phyloP scores from a whole-genome alignment of 305 asterid genomes.

The Solanum aculeatissimum region DNA sequence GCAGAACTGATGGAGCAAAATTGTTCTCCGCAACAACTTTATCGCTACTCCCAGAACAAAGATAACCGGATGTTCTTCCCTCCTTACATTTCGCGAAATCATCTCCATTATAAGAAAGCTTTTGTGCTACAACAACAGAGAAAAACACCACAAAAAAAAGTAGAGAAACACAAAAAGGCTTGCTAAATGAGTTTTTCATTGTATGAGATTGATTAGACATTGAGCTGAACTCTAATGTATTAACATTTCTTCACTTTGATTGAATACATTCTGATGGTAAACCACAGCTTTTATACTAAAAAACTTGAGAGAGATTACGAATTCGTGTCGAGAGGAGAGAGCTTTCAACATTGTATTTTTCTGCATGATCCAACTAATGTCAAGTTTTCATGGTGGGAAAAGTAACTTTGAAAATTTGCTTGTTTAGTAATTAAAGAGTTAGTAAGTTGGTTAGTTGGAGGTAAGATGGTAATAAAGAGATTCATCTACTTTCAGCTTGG shows the following conservation, averaged over 20 bases:
- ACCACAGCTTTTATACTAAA: background rate
- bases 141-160: background rate
- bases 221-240: background rate
- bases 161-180: background rate
- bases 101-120: background rate
- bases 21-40: background rate
- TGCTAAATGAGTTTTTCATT: background rate
- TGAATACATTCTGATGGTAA: background rate
- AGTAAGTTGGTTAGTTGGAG: background rate
- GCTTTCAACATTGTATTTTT: background rate
- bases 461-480: background rate
- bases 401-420: background rate
- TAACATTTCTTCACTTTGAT: background rate
- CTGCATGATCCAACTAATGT: background rate
- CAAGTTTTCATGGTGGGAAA: background rate
- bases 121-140: background rate
- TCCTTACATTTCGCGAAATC: background rate
- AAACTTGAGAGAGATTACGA: background rate
- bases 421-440: background rate
- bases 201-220: background rate
- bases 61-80: background rate
- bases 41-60: background rate
- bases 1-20: background rate
- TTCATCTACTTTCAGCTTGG: background rate
- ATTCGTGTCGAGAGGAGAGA: background rate